Evolutionary conservation across 495 filamentous ascomycete species (phyloP).

Genomic region (Talaromyces nanjingensis): DNA sequence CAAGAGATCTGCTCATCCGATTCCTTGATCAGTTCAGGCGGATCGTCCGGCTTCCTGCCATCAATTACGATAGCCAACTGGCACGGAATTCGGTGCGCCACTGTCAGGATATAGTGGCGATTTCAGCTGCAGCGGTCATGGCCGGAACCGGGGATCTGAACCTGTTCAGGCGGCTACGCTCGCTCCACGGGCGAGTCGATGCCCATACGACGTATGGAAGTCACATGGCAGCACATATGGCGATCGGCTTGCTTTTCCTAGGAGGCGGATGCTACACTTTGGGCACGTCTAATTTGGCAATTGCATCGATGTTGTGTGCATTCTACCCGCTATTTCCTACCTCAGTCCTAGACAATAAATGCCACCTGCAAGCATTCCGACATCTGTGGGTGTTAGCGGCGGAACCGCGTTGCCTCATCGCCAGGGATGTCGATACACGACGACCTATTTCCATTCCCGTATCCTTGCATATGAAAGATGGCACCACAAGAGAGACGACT

Average conservation of each 20-base stretch:
- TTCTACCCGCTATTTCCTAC: constrained; percentile 93
- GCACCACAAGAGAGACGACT: constrained; percentile 30
- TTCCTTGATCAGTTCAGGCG: constrained; percentile 86
- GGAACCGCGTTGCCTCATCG: constrained; percentile 80
- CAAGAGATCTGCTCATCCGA: constrained; percentile 72
- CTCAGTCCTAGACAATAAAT: constrained; percentile 83
- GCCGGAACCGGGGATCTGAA: constrained; percentile 86
- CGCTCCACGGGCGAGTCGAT: constrained; percentile 82
- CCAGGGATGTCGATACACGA: constrained; percentile 75
- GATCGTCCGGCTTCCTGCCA: constrained; percentile 58
- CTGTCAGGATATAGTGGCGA: constrained; percentile 77
- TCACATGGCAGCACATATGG: constrained; percentile 87
- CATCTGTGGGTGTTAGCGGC: constrained; percentile 96
- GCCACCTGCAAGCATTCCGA: constrained; percentile 92
- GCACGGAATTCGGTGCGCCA: constrained; percentile 76
- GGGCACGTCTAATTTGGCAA: constrained; percentile 78
- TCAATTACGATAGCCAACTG: constrained; percentile 73
- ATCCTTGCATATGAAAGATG: constrained; percentile 43
- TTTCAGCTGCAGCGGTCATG: constrained; percentile 85
- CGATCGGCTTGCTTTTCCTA: constrained; percentile 84
- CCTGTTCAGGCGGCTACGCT: constrained; percentile 82
- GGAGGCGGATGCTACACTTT: constrained; percentile 89
- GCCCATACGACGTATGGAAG: constrained; percentile 83
- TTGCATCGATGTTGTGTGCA: constrained; percentile 78
- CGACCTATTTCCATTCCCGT: constrained; percentile 72